Percentiles rank a stretch among this genome's conserved stretches.
Evolutionary conservation across 768 basidiomycete genomes (phyloP).

Genomic region (Pholiota molesta): DNA sequence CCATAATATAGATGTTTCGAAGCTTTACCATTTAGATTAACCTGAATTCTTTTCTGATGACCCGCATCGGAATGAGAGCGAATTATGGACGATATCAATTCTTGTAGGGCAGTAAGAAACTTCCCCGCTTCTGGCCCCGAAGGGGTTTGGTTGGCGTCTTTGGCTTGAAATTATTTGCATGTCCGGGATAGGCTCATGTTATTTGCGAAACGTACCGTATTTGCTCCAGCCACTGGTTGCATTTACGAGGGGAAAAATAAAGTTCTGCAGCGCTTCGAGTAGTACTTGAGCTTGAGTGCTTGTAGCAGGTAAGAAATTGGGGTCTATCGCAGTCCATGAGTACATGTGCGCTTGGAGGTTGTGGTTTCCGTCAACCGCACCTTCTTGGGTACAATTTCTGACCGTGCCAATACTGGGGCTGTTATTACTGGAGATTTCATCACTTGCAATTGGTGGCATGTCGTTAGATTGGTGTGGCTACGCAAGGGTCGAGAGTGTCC

Average conservation of each 20-base stretch:
- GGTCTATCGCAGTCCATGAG: too few relatives aligned
- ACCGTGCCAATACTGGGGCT: too few relatives aligned
- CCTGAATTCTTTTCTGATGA: not conserved
- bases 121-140: not conserved
- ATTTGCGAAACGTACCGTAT: not conserved
- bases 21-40: not conserved
- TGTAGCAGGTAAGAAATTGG: too few relatives aligned
- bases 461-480: too few relatives aligned
- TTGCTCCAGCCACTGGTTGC: not conserved
- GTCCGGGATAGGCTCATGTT: not conserved
- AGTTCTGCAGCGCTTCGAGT: not conserved
- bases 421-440: too few relatives aligned
- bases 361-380: too few relatives aligned
- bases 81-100: not conserved
- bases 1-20: not conserved
- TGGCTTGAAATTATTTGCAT: not conserved
- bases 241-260: not conserved
- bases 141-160: not conserved
- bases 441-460: too few relatives aligned
- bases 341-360: too few relatives aligned
- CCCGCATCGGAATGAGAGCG: not conserved
- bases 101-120: not conserved
- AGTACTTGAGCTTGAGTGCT: not conserved
- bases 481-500: too few relatives aligned
- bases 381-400: too few relatives aligned